Base-by-base conservation (phyloP, 352 stramenopile genomes). In the Pythium coloratum region DNA sequence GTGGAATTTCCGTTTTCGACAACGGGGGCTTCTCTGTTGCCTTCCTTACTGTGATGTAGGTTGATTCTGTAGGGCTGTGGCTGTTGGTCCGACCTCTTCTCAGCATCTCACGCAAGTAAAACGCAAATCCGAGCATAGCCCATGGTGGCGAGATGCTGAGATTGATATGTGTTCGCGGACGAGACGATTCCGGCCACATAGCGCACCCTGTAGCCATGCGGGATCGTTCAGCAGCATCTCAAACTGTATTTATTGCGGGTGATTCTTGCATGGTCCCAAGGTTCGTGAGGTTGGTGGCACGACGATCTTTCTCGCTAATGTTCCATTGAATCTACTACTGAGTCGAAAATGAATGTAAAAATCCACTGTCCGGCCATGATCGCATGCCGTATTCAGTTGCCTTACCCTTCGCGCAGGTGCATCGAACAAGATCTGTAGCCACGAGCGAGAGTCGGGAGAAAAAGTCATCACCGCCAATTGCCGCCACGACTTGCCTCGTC, bases 241-340 rank as follows among this genome's bases (percentile, higher is more conserved):
- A 51, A 30, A 32, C 44, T 51, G 44, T 51, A 51, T 51, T 51
- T 18, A 51, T 13, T 24, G 38, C 44, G 4, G 2, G 16, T 51
- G 44, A 51, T 51, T 51, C 44, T 6, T 30, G 18, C 16, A 9
- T 8, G 44, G 20, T 51, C 18, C n/a, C 18, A 51, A n/a, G 6
- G 9, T 51, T 51, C 20, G 6, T 51, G 44, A 32, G 44, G 44
- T 2, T 51, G 18, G 36, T 42, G 36, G 36, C 2, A 6, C 2
- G 44, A 24, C 18, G 44, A 51, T 51, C 44, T 50, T 51, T 51
- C 18, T 5, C 44, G 44, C 44, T 51, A 32, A 13, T 51, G 44
- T 51, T 51, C 44, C 4, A 51, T 51, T 51, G 44, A 51, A 51
- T 51, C 44, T 51, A 2, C n/a, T 51, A 18, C 44, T 51, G 44